These are phyloP conservation scores for Acorus gramineus DNA, from an alignment of 106 monocot species.

Conservation along the genomic window DNA sequence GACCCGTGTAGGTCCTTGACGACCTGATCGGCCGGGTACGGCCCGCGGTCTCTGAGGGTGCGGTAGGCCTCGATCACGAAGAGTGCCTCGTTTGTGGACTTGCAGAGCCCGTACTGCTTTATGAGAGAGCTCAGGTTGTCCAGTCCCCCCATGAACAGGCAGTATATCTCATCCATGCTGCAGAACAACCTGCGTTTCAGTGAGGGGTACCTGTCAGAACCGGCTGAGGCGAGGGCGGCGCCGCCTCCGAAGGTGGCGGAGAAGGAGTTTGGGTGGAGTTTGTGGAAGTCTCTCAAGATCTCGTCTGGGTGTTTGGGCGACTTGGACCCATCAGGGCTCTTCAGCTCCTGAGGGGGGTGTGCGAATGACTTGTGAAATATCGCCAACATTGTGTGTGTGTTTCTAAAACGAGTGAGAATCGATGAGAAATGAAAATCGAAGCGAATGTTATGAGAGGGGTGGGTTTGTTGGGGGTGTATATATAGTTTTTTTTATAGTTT, in stretches of 20 bases:
- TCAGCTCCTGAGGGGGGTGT: conserved; percentile 26
- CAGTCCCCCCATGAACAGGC: no score
- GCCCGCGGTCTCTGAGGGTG: no score
- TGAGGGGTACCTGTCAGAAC: neutral
- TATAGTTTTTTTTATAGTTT: no score
- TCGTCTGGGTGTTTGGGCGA: conserved; percentile 19
- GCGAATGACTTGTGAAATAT: conserved; percentile 35
- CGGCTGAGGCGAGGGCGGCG: conserved; percentile 25
- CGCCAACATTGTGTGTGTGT: conserved; percentile 16
- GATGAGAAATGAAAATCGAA: no score
- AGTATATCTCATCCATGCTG: no score
- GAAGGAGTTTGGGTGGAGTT: conserved; percentile 14
- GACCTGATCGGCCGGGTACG: conserved; percentile 43
- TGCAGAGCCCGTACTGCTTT: no score
- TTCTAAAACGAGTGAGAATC: no score
- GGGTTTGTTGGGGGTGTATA: no score
- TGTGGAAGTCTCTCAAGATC: conserved; percentile 25
- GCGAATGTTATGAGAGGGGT: no score
- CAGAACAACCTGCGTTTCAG: neutral
- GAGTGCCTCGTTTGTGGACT: conserved; percentile 25
- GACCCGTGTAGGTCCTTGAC: conserved; percentile 70
- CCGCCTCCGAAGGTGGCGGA: conserved; percentile 25
- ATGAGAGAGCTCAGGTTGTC: no score
- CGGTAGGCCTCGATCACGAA: conserved; percentile 6
- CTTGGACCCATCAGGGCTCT: conserved; percentile 2